Evolutionary conservation across 805 yeast genomes (phyloP), one percentile per base, ranked within the genome.

Genomic region (Yamadazyma nakazawae): DNA sequence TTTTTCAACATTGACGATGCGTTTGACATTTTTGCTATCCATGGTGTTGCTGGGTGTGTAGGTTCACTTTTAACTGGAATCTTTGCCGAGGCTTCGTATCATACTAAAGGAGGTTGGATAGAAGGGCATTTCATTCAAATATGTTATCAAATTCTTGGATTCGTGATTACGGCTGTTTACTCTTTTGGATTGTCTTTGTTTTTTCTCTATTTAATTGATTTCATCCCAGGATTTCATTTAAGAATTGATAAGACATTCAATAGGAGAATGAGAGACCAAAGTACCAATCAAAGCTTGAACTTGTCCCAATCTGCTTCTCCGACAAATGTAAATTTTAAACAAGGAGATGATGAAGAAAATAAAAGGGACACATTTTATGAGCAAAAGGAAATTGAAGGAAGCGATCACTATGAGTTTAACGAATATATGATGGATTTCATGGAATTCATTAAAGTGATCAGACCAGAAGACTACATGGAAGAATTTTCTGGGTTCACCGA

Each of bases 11-110:
- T 71, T n/a, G 76, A 72, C 50, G 76, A 72, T 54, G 70, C 74
- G 1, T 62, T 70, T 35, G 76, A 72, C 52, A 58, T 71, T 3
- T 70, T 70, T 54, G 75, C 76, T 7, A 62, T 72, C 34, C 76
- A 72, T 53, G 76, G 75, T 0, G 57, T 70, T 5, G 66, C 70
- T 19, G 76, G 76, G 0, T 61, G 68, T 25, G 63, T 62, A 2
- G 76, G 76, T 0, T 67, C 73, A 2, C 32, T 72, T 11, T 54
- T 72, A 31, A 70, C 73, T 1, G 76, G 76, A 0, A 60, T 72
- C 1, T 68, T 72, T 54, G 72, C 75, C 14, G 65, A 64, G 34
- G 49, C 54, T 10, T 45, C 51, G 7, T 67, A 66, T 43, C 61
- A 54, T 1, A 57, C 74, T 1, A 36, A 55, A 17, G 76, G 76